phyloP scores from a whole-genome alignment of 1,284 basidiomycete species.

The Melanopsichium pennsylvanicum region DNA sequence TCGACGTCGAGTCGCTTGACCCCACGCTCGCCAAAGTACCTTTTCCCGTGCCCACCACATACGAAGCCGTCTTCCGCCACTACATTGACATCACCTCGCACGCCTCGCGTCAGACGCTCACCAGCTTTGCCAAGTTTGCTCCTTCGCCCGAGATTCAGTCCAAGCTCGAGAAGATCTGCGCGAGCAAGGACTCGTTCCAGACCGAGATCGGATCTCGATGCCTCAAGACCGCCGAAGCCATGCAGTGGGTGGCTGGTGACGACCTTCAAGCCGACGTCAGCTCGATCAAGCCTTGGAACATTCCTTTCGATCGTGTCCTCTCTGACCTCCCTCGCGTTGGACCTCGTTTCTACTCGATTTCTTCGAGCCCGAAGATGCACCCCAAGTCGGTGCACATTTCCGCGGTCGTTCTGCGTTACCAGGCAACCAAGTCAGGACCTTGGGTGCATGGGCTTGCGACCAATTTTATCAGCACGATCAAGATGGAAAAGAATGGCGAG shows the following conservation, averaged over 20 bases:
- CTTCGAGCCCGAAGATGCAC: constrained; percentile 90
- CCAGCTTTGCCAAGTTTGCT: constrained; percentile 84
- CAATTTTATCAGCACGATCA: constrained; percentile 67
- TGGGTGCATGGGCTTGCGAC: constrained; percentile 62
- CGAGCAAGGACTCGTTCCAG: constrained; percentile 86
- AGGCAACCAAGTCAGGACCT: constrained; percentile 32
- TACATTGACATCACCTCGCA: constrained; percentile 95
- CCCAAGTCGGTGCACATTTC: constrained; percentile 91
- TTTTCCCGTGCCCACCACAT: constrained; percentile 96
- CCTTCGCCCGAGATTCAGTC: constrained; percentile 80
- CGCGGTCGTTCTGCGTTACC: constrained; percentile 75
- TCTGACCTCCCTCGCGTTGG: constrained; percentile 91
- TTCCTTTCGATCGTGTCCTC: constrained; percentile 95
- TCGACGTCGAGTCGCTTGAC: constrained; percentile 90
- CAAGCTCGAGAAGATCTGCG: constrained; percentile 79
- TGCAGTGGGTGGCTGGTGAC: constrained; percentile 83
- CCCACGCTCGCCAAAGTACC: constrained; percentile 97
- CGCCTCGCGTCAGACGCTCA: constrained; percentile 90
- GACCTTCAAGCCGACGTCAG: constrained; percentile 72
- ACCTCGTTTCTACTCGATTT: constrained; percentile 98
- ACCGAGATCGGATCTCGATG: constrained; percentile 79
- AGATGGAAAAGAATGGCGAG: constrained; percentile 73
- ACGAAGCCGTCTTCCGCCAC: constrained; percentile 90
- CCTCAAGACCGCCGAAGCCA: constrained; percentile 87
- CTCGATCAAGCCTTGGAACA: constrained; percentile 84